Evolutionary conservation across 1,139 yeast species (phyloP).

Genomic region (Hyphopichia burtonii): DNA sequence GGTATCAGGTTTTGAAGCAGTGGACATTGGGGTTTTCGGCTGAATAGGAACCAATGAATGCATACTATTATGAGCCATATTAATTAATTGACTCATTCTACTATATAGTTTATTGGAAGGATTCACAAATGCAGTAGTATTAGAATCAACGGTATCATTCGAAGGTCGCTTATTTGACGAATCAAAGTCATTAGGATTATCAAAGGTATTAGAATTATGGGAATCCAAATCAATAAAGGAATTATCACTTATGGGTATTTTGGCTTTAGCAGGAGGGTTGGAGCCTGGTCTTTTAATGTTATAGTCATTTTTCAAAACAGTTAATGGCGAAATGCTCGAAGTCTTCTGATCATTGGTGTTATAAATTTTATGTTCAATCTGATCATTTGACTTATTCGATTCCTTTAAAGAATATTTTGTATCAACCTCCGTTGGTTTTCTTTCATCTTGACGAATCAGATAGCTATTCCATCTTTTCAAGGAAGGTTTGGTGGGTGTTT

Average conservation of each 20-base stretch:
- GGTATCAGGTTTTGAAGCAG: background rate
- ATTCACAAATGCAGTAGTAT: slow-evolving; percentile 2
- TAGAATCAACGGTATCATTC: slow-evolving; percentile 1
- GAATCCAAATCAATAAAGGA: slow-evolving; percentile 18
- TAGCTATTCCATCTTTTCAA: slow-evolving; percentile 25
- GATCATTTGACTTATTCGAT: background rate
- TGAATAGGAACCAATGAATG: slow-evolving; percentile 17
- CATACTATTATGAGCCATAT: slow-evolving; percentile 17
- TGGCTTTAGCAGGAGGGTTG: background rate
- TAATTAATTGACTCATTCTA: slow-evolving; percentile 12
- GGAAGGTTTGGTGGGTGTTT: slow-evolving; percentile 10
- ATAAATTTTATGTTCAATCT: background rate
- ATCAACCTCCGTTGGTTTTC: background rate
- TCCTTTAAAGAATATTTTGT: background rate
- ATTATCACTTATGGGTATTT: slow-evolving; percentile 18
- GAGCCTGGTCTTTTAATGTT: slow-evolving; percentile 22
- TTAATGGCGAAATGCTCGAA: slow-evolving; percentile 27
- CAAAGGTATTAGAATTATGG: background rate
- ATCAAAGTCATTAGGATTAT: too few species aligned
- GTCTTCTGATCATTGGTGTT: slow-evolving; percentile 1
- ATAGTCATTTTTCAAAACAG: slow-evolving; percentile 29
- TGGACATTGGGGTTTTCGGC: background rate
- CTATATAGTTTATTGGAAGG: slow-evolving; percentile 9
- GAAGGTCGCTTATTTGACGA: background rate
- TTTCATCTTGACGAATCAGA: background rate